phyloP scores from a whole-genome alignment of 2,329 filamentous ascomycete species.

The Claviceps maximensis region DNA sequence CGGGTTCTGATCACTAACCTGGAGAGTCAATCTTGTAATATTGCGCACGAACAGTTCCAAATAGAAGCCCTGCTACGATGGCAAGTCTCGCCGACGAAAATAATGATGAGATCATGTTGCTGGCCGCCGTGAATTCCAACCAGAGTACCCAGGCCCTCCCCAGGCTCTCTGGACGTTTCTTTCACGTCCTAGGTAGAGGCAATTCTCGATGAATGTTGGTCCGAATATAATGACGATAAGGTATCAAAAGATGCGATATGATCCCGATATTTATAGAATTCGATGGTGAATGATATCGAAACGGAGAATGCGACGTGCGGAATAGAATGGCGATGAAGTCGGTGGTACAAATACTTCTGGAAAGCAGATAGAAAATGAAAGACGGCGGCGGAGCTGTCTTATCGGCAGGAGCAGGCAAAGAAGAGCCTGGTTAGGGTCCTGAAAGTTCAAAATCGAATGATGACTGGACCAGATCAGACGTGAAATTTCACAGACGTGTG shows the following conservation, averaged over 20 bases:
- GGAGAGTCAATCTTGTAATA: constrained; percentile 19
- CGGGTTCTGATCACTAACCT: constrained; percentile 11
- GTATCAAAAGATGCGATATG: not conserved
- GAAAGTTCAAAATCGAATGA: not conserved
- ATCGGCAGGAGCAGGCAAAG: not conserved
- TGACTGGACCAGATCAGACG: no score
- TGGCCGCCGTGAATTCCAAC: not conserved
- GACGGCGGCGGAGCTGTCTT: not conserved
- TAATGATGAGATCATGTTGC: constrained; percentile 3
- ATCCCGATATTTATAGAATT: not conserved
- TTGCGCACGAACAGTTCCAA: constrained; percentile 11
- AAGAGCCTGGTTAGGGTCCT: not conserved
- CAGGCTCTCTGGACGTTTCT: not conserved
- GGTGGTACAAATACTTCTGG: no score
- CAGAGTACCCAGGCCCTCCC: not conserved
- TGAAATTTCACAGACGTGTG: not conserved
- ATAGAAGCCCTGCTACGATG: constrained; percentile 1
- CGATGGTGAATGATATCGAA: not conserved
- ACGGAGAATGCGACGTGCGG: not conserved
- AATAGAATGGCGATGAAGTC: not conserved
- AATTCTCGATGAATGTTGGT: not conserved
- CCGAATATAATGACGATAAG: not conserved
- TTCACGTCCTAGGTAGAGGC: not conserved
- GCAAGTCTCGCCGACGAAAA: constrained; percentile 2
- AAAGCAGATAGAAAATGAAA: not conserved